phyloP scores from a whole-genome alignment of 345 rosid species.

The Ricinus communis region DNA sequence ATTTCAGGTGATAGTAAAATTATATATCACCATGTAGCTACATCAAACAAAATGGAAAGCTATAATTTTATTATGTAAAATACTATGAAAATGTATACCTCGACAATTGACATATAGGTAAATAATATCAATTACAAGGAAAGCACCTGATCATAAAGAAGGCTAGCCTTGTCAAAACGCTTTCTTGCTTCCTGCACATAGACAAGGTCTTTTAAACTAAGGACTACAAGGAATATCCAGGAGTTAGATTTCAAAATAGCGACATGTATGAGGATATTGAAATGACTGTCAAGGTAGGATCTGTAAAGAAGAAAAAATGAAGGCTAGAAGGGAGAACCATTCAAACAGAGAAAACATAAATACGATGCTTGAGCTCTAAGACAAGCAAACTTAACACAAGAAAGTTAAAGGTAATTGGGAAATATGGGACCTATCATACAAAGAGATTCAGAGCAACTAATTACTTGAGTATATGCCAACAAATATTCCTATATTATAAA shows the following conservation, averaged over 20 bases:
- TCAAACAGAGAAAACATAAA: background rate
- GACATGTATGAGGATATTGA: background rate
- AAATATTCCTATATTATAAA: background rate
- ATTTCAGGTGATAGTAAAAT: background rate
- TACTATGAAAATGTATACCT: slow-evolving; percentile 3
- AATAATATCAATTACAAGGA: slow-evolving; percentile 7
- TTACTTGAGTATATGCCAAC: background rate
- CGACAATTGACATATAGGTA: background rate
- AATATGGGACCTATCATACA: background rate
- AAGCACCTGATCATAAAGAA: slow-evolving; percentile 87
- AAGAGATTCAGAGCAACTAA: background rate
- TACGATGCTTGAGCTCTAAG: too few species aligned
- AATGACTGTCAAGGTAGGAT: background rate
- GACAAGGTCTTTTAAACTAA: slow-evolving; percentile 28
- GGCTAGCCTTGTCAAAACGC: slow-evolving; percentile 93
- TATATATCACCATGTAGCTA: background rate
- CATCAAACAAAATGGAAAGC: background rate
- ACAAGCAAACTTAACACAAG: too few species aligned
- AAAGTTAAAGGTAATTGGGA: background rate
- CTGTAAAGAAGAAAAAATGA: background rate
- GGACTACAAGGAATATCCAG: background rate
- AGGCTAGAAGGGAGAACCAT: background rate
- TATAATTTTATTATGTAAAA: background rate
- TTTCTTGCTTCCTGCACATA: slow-evolving; percentile 90
- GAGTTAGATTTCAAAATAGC: background rate